Conservation (phyloP, 1,284 basidiomycete species). For the Xerocomus cyaneibrunnescens region DNA sequence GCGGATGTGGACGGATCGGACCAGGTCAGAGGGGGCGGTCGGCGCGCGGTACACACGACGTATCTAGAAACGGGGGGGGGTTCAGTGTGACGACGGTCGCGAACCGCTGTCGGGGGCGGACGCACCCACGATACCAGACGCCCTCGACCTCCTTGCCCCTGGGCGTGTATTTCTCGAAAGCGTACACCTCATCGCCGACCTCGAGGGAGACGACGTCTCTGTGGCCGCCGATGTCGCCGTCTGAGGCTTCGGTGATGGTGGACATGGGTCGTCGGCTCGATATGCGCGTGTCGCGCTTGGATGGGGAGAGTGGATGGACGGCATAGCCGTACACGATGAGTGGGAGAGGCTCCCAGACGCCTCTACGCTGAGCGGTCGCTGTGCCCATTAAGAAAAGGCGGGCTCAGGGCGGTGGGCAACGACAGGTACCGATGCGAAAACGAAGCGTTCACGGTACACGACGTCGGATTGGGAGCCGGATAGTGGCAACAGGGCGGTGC, state of each 20-base stretch:
- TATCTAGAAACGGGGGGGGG: slow-evolving; percentile 59
- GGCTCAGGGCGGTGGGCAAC: neutral
- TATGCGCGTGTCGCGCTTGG: slow-evolving; percentile 67
- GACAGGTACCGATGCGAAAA: neutral
- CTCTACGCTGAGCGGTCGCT: slow-evolving; percentile 31
- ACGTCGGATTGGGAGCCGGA: neutral
- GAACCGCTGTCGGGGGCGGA: slow-evolving; percentile 22
- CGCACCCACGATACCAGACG: slow-evolving; percentile 88
- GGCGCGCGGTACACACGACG: slow-evolving; percentile 70
- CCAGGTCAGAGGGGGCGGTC: slow-evolving; percentile 65
- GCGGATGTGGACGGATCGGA: slow-evolving; percentile 52
- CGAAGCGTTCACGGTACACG: neutral
- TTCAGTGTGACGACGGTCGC: slow-evolving; percentile 6
- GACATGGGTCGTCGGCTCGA: slow-evolving; percentile 61
- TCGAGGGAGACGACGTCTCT: slow-evolving; percentile 79
- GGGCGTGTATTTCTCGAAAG: slow-evolving; percentile 86
- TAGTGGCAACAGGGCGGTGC: no score
- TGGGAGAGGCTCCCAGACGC: slow-evolving; percentile 77
- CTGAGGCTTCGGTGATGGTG: slow-evolving; percentile 66
- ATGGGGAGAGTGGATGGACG: slow-evolving; percentile 72
- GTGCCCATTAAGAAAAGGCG: slow-evolving; percentile 23
- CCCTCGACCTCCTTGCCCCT: slow-evolving; percentile 71
- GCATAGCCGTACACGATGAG: slow-evolving; percentile 83
- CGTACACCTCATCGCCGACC: slow-evolving; percentile 95
- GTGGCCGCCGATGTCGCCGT: slow-evolving; percentile 62